phyloP scores from a whole-genome alignment of 2,329 filamentous ascomycete genomes.

The Venturia carpophila region DNA sequence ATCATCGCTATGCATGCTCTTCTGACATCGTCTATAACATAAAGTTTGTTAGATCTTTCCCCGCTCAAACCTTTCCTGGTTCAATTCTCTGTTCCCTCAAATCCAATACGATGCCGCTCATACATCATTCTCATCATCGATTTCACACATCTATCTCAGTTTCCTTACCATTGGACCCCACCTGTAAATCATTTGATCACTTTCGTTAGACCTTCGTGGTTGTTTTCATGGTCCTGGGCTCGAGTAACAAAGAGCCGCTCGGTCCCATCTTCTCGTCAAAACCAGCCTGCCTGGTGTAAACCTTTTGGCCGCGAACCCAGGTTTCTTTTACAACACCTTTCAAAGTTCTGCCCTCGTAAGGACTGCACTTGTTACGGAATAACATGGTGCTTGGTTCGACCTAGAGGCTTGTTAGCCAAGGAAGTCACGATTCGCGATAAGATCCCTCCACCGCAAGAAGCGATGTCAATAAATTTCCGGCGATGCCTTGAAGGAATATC shows the following conservation, averaged over 20 bases:
- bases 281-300: conserved; percentile 61
- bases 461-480: background rate
- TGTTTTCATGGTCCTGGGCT: conserved; percentile 33
- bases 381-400: conserved; percentile 67
- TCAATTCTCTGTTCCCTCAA: too few species aligned
- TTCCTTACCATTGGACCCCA: too few species aligned
- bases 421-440: background rate
- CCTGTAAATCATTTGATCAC: background rate
- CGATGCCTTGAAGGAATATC: too few species aligned
- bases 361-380: conserved; percentile 87
- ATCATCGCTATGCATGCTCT: conserved; percentile 3
- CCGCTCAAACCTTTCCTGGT: background rate
- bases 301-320: conserved; percentile 67
- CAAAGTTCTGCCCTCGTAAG: conserved; percentile 76
- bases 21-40: background rate
- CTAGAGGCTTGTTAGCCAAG: conserved; percentile 20
- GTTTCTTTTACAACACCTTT: conserved; percentile 75
- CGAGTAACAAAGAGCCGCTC: conserved; percentile 43
- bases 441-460: background rate
- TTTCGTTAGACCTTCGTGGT: background rate
- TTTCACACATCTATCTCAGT: background rate
- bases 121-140: background rate
- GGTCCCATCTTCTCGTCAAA: conserved; percentile 54
- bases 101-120: background rate
- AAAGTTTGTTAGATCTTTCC: background rate